A percentile compares a stretch with the other conserved stretches of the same genome.
Conservation (phyloP, 169 alveolate genomes). For the Theileria parva region DNA sequence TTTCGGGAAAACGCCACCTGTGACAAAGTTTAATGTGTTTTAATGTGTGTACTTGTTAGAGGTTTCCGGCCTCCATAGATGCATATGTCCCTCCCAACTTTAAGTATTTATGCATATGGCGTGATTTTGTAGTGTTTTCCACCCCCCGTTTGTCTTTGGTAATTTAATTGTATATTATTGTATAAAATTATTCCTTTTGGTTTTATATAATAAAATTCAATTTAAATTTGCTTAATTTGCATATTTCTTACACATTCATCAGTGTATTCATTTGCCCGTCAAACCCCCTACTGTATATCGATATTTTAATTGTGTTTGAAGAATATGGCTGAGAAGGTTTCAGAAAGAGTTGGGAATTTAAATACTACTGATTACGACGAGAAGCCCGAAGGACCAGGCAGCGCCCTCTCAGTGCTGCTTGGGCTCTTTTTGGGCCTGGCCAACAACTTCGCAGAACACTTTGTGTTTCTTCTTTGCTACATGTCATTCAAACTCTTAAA, state of each 20-base stretch:
- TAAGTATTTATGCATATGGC: not conserved
- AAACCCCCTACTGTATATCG: not conserved
- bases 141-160: constrained; percentile 1
- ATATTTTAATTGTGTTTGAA: not conserved
- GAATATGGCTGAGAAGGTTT: not conserved
- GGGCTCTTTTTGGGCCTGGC: constrained; percentile 51
- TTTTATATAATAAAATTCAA: not conserved
- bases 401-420: not conserved
- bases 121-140: not conserved
- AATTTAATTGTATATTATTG: not conserved
- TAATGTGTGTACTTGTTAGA: not conserved
- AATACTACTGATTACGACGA: constrained; percentile 6
- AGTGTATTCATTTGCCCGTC: not conserved
- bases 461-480: constrained; percentile 27
- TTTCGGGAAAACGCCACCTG: constrained; percentile 77
- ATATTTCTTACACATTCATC: not conserved
- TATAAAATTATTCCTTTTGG: constrained; percentile 3
- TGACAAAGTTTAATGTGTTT: not conserved
- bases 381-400: not conserved
- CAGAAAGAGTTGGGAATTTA: constrained; percentile 5
- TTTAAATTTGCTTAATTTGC: not conserved
- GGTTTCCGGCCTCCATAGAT: not conserved
- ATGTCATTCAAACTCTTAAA: constrained; percentile 26
- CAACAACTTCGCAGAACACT: constrained; percentile 24
- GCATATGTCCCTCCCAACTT: not conserved